A percentile compares a stretch with the other conserved stretches of the same genome.
Evolutionary conservation across 305 asterid genomes (phyloP).

Genomic region (Solanum hybrid): DNA sequence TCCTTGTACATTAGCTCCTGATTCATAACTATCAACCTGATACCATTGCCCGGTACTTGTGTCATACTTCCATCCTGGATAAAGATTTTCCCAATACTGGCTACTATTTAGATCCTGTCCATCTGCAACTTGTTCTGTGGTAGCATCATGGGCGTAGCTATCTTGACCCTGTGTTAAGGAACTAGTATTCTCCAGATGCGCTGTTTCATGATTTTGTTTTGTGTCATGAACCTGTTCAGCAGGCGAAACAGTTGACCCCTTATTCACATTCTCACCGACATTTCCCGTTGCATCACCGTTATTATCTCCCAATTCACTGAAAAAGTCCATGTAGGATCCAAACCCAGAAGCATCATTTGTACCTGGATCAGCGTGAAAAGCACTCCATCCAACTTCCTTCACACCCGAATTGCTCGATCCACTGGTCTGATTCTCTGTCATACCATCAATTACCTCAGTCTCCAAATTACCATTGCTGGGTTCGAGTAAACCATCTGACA

Average conservation of each 20-base stretch:
- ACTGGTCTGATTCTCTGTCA: conserved; percentile 5
- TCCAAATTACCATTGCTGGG: conserved; percentile 8
- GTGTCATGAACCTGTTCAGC: conserved; percentile 19
- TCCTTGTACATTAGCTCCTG: conserved; percentile 29
- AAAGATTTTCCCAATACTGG: conserved; percentile 70
- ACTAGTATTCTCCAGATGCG: conserved; percentile 20
- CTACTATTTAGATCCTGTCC: conserved; percentile 44
- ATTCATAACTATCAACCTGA: conserved; percentile 55
- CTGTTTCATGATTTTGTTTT: conserved; percentile 11
- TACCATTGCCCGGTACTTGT: conserved; percentile 73
- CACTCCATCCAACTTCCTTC: conserved; percentile 49
- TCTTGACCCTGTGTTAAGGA: conserved; percentile 28
- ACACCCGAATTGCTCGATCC: conserved; percentile 19
- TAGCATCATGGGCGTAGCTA: conserved; percentile 26
- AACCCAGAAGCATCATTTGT: conserved; percentile 40
- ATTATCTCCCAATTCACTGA: conserved; percentile 45
- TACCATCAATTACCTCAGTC: conserved; percentile 2
- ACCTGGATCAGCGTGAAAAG: conserved; percentile 23
- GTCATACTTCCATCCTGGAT: conserved; percentile 91
- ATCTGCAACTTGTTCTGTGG: conserved; percentile 36
- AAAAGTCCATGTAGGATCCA: conserved; percentile 78
- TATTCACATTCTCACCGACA: conserved; percentile 2
- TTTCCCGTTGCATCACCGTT: conserved; percentile 33
- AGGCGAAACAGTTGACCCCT: conserved; percentile 23
- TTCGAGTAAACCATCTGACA: conserved; percentile 14